Evolutionary conservation across 371 early-diverging fungal species (phyloP), one percentile per base, ranked within the genome.

Genomic region (Umbelopsis sp.): DNA sequence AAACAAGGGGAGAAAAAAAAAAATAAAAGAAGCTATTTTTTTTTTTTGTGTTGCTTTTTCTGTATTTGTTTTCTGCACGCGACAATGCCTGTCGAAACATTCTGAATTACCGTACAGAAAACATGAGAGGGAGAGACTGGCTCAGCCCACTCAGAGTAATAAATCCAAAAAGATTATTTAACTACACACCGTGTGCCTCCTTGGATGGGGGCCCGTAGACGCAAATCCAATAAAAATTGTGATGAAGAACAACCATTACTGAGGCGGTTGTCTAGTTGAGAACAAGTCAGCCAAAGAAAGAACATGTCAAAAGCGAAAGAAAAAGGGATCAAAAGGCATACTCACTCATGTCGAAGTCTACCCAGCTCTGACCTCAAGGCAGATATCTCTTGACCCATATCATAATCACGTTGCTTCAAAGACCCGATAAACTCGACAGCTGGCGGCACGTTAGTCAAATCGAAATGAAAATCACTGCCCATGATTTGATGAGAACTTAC

Each of bases 361-460:
- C 68, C 69, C 69, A 82, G 67, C 45, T 82, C 80, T 32, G 72
- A 66, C 38, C 86, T 71, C 50, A 87, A 65, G 38, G 69, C 70
- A 57, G 74, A 73, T 37, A 87, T 75, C 72, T 87, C 84, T 66
- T 73, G 74, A 18, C 78, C 73, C 79, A 83, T 76, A 62, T 84
- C 84, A 64, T 77, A 80, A 71, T 85, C 83, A 69, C 75, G 79
- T n/a, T 76, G 79, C 44, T 84, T 85, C 41, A 87, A 69, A 25
- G 74, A 63, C 18, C 75, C 72, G 48, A 87, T 87, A 63, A 76
- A 83, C 45, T 87, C 87, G 2, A 87, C 80, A 46, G 87, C 87
- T 85, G 69, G 25, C 8, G 38, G 57, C 25, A 46, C 63, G 14
- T 37, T 35, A 24, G 46, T 37, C 70, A 62, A 22, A 65, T 16